Evolutionary conservation across 345 rosid species (phyloP).

Genomic region (Melaleuca alternifolia): DNA sequence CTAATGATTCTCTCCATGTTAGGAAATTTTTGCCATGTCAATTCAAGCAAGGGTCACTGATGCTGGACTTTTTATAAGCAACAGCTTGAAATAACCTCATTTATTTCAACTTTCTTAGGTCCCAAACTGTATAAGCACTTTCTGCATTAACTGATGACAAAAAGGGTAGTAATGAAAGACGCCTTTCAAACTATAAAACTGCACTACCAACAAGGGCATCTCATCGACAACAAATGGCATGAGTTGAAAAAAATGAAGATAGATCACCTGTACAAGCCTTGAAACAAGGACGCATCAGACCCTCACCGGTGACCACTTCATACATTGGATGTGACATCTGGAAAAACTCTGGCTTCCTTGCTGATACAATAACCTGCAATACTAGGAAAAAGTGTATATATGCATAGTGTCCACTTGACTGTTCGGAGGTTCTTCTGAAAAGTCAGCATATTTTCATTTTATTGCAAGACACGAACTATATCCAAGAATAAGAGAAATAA

Average conservation of each 20-base stretch:
- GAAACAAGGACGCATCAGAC: constrained; percentile 95
- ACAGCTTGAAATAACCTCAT: neutral
- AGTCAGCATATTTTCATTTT: neutral
- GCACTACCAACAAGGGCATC: neutral
- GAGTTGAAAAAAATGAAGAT: neutral
- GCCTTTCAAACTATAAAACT: neutral
- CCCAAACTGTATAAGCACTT: neutral
- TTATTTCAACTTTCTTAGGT: neutral
- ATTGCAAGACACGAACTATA: neutral
- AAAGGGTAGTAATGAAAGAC: neutral
- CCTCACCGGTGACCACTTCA: constrained; percentile 91
- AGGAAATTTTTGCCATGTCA: neutral
- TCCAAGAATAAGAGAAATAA: neutral
- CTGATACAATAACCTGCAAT: constrained; percentile 75
- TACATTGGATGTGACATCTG: constrained; percentile 89
- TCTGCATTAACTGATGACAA: neutral
- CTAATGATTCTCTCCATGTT: neutral
- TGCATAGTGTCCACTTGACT: neutral
- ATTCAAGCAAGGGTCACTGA: neutral
- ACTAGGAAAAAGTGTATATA: neutral
- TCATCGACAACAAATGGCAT: neutral
- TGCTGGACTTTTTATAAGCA: neutral
- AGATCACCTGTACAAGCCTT: constrained; percentile 64
- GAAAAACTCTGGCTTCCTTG: constrained; percentile 97
- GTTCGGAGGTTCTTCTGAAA: neutral